Base-by-base conservation (phyloP, 805 yeast genomes). In the Hanseniaspora vineae region DNA sequence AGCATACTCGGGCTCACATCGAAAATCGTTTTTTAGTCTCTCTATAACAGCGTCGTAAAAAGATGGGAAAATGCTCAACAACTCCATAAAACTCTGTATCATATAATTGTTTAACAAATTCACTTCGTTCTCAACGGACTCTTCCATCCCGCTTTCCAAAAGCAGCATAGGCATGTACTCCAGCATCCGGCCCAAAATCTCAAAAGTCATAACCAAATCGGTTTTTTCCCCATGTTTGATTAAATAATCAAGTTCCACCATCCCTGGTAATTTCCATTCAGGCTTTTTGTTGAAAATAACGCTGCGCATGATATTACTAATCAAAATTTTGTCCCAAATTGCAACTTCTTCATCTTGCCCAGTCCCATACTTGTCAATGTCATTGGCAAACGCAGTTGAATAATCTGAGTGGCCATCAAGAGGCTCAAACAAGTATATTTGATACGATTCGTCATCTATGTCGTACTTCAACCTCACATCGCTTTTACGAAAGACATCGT, bases 401-500 rank as follows among this genome's bases (percentile, higher is more conserved):
- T 58, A 63, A 2, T 66, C 57, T 20, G 51, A 49, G 42, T 44
- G 46, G 46, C 62, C 61, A 47, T 70, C 73, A n/a, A 65, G 51
- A 35, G 68, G 65, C 19, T 66, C 55, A 9, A 55, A 37, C 12
- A 58, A 59, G 15, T 51, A 60, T 2, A 64, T 44, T 53, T 57
- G 68, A 45, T 46, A 69, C 51, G 57, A 49, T 3, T 14, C 31
- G 3, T 58, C 60, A 4, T 66, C 61, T 0, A 65, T 48, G 15
- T 63, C 62, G 11, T 76, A 73, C 57, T 78, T 61, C 55, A 87
- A 77, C 18, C 96, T 70, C 39, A 89, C 66, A 61, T 90, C 98
- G 5, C 81, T 73, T 48, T 73, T 73, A 37, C 78, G 68, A 57
- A 92, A 85, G 17, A 81, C 72, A 62, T 92, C 89, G 66, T 79